These are phyloP conservation scores for Spergularia marina DNA, from an alignment of 148 eudicot genomes.

Conservation along the genomic window DNA sequence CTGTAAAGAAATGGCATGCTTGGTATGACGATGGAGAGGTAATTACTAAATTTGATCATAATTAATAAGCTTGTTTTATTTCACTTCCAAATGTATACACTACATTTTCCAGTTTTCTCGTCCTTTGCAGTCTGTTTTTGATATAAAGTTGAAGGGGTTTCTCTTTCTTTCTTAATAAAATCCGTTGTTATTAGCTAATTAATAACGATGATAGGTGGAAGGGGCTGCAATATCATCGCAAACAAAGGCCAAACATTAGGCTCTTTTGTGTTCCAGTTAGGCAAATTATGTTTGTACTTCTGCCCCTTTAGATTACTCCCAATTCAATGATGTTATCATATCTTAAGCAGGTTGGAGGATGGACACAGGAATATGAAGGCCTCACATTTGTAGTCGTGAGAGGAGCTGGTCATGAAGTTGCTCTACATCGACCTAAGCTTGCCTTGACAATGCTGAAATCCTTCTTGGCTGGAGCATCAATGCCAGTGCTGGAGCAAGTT, in stretches of 20 bases:
- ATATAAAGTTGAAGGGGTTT: no score
- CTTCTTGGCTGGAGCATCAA: slow-evolving; percentile 67
- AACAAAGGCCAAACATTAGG: not conserved
- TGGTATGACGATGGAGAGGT: slow-evolving; percentile 98
- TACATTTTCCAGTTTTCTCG: not conserved
- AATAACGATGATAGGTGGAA: no score
- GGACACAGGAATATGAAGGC: slow-evolving; percentile 85
- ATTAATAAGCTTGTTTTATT: not conserved
- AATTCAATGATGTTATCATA: not conserved
- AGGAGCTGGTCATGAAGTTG: slow-evolving; percentile 99
- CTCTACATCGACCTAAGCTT: slow-evolving; percentile 77
- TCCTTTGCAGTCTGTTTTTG: not conserved
- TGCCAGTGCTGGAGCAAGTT: slow-evolving; percentile 56
- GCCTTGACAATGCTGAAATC: slow-evolving; percentile 66
- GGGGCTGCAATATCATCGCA: not conserved
- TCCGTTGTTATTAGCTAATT: no score
- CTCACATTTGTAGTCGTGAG: slow-evolving; percentile 88
- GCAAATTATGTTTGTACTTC: not conserved
- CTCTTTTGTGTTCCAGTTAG: not conserved
- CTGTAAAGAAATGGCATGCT: slow-evolving; percentile 69
- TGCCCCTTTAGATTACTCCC: not conserved
- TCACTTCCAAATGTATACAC: not conserved
- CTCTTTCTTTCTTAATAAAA: no score
- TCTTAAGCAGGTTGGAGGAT: slow-evolving; percentile 77
- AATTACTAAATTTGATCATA: slow-evolving; percentile 7